These are phyloP conservation scores for Leccinum longicurvipes DNA, from an alignment of 768 basidiomycete species.

Conservation along the genomic window DNA sequence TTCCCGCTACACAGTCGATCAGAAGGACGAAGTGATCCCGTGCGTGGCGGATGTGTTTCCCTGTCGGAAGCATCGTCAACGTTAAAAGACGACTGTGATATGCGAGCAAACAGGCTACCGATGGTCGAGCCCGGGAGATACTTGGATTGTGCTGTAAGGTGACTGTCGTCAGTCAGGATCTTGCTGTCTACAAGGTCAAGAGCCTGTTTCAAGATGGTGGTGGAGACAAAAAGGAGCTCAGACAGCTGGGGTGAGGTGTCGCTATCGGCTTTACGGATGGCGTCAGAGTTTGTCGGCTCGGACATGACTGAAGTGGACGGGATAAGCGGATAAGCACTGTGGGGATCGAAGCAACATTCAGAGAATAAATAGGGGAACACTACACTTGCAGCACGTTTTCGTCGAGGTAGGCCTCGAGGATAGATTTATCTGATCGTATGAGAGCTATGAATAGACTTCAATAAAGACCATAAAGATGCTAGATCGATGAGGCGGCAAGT, in stretches of 20 bases:
- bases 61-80: slow-evolving; percentile 35
- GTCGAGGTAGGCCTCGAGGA: slow-evolving; percentile 25
- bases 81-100: neutral
- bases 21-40: slow-evolving; percentile 78
- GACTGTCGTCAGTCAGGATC: slow-evolving; percentile 61
- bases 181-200: slow-evolving; percentile 69
- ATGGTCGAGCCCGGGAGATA: slow-evolving; percentile 87
- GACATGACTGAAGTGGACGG: slow-evolving; percentile 23
- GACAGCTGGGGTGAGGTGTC: slow-evolving; percentile 36
- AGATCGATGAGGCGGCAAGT: neutral
- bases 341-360: neutral
- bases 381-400: slow-evolving; percentile 13
- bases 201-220: slow-evolving; percentile 67
- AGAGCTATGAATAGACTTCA: neutral
- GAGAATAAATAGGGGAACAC: slow-evolving; percentile 17
- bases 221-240: slow-evolving; percentile 65
- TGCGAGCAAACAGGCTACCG: slow-evolving; percentile 40
- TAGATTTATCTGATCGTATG: slow-evolving; percentile 15
- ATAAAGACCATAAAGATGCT: neutral
- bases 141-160: slow-evolving; percentile 65
- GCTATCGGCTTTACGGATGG: slow-evolving; percentile 8
- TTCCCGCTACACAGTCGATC: slow-evolving; percentile 47
- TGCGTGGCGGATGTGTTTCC: slow-evolving; percentile 84
- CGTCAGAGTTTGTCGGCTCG: slow-evolving; percentile 9
- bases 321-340: slow-evolving; percentile 3